Evolutionary conservation across 108 stramenopile species (phyloP), one percentile per base, ranked within the genome.

Genomic region (Parmales sp.): DNA sequence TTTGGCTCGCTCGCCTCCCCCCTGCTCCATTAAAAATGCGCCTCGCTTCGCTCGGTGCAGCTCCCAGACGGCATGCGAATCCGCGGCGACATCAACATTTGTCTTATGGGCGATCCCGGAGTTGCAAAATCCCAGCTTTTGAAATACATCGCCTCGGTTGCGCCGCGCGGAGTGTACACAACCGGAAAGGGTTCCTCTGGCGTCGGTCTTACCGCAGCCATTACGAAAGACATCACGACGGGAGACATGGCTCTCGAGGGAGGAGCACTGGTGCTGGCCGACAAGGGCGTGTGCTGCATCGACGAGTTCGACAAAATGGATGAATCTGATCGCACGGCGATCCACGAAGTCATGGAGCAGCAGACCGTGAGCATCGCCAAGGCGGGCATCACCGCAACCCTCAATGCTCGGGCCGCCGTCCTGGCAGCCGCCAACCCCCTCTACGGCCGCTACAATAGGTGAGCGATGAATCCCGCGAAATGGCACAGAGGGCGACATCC

Each of bases 281-380:
- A 99, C 82, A 86, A 86, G 51, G 98, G 95, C 18, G 92, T 97
- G 68, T 96, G 95, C 83, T 90, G 91, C 51, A 98, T 98, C 76
- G 96, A 97, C 72, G 95, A 97, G 86, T 97, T 97, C 63, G 95
- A 95, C 78, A 95, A 95, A 79, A 83, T 84, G 81, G 81, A 84
- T n/a, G 83, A 83, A 26, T 71, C 54, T 34, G 94, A 98, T 64
- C 85, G 98, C 36, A 96, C 98, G 8, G 96, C 96, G 18, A 99
- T 99, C 63, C 98, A 99, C 78, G 98, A 99, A 83, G 98, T 98
- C 23, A 98, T 99, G 96, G 98, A 99, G 82, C 96, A 99, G 68
- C 98, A 99, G 84, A 97, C 95, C 11, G 95, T 99, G 8, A 85
- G 82, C 39, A 89, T 99, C 23, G 96, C 97, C 67, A 98, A 99